Evolutionary conservation across 2,329 filamentous ascomycete species (phyloP), one percentile per base, ranked within the genome.

Genomic region (Didymella segeticola): DNA sequence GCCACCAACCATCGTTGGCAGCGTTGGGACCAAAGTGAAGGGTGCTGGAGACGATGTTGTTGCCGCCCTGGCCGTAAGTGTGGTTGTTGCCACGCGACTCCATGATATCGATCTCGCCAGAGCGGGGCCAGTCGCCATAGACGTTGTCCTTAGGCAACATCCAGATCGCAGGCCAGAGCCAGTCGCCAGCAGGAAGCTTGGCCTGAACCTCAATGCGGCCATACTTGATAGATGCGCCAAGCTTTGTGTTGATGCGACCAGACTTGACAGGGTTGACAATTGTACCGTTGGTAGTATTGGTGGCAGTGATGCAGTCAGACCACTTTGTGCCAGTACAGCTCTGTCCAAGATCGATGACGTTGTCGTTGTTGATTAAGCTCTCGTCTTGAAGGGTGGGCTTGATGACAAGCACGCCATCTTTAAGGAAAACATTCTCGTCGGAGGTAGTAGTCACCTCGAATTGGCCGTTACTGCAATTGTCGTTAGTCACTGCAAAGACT

Each of bases 91-190:
- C 91, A 51, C 91, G 89, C 23, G 86, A 86, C 75, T 95, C 90
- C 67, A 86, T 79, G 48, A 96, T 90, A 71, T 96, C 91, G 45
- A 96, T 95, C 75, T 95, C 90, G 38, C 91, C 91, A 8, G 89
- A 92, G 7, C 79, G 76, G 1, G 91, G 91, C 91, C 91, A 96
- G 1, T 81, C 66, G 1, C 91, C 91, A 70, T 95, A 96, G 0
- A 79, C 86, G 47, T 86, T 81, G 36, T 87, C 80, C 39, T 85
- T 85, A 1, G 91, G 91, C 79, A 95, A 80, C 89, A 96, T 90
- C 89, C 89, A 93, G 67, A 96, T 93, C n/a, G 90, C 90, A 2
- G 91, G 91, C 91, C 91, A 95, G 10, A 96, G 82, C 91, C 91
- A 95, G 77, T 95, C 90, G 47, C 91, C 91, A 41, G 79, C 74